Evolutionary conservation across 2,329 filamentous ascomycete genomes (phyloP).

Genomic region (Rachicladosporium sp.): DNA sequence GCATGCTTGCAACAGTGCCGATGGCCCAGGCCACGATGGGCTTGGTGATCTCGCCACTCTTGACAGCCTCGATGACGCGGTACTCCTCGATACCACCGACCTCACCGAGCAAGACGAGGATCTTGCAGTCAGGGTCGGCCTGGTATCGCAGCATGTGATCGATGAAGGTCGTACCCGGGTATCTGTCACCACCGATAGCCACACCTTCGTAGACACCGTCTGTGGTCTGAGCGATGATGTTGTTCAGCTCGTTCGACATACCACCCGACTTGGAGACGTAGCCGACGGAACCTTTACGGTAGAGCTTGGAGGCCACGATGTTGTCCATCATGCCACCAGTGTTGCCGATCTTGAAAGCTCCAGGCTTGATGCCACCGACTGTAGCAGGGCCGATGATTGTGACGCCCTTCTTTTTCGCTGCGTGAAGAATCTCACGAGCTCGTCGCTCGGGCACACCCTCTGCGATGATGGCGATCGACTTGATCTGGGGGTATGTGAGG

Average conservation of each 20-base stretch:
- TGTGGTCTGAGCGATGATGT: conserved; percentile 92
- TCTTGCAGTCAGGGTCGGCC: conserved; percentile 94
- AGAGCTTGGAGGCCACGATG: conserved; percentile 99
- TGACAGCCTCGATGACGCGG: conserved; percentile 96
- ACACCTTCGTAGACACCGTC: conserved; percentile 99
- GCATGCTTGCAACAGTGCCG: conserved; percentile 97
- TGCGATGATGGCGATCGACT: conserved; percentile 97
- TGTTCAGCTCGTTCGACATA: conserved; percentile 99
- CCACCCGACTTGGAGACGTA: conserved; percentile 99
- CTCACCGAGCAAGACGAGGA: conserved; percentile 88
- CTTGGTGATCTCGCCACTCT: conserved; percentile 90
- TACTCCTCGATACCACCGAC: conserved; percentile 99
- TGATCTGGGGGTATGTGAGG: conserved; percentile 93
- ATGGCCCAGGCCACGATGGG: conserved; percentile 99
- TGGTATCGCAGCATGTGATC: conserved; percentile 96
- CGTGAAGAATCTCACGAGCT: conserved; percentile 93
- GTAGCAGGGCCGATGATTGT: conserved; percentile 98
- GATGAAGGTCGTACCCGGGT: conserved; percentile 97
- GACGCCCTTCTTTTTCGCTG: conserved; percentile 95
- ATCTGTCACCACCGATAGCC: conserved; percentile 97
- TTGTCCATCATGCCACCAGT: conserved; percentile 99
- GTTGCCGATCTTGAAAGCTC: conserved; percentile 99
- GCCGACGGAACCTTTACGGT: conserved; percentile 95
- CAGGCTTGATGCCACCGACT: conserved; percentile 98
- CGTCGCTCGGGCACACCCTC: conserved; percentile 98